Evolutionary conservation across 305 asterid genomes (phyloP).

Genomic region (Fraxinus latifolia): DNA sequence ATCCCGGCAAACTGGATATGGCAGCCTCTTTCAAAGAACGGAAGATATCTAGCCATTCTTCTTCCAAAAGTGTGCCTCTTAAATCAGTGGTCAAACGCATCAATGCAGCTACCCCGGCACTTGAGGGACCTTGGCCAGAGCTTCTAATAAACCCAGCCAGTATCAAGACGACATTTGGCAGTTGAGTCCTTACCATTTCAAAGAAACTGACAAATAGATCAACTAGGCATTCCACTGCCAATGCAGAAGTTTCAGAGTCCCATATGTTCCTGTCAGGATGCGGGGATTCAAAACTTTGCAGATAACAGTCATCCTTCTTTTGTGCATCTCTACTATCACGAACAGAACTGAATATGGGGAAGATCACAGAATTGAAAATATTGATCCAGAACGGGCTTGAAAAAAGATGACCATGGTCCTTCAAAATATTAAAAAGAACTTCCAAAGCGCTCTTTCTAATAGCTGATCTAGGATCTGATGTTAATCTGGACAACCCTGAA

Average conservation of each 20-base stretch:
- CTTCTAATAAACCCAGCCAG: slow-evolving; percentile 59
- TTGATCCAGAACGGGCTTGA: slow-evolving; percentile 65
- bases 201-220: slow-evolving; percentile 77
- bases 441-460: slow-evolving; percentile 85
- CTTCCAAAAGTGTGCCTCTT: slow-evolving; percentile 54
- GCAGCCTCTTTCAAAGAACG: slow-evolving; percentile 64
- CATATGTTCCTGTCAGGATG: slow-evolving; percentile 61
- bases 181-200: slow-evolving; percentile 59
- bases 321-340: slow-evolving; percentile 50
- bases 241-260: slow-evolving; percentile 77
- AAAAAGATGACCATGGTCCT: slow-evolving; percentile 92
- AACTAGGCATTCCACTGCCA: slow-evolving; percentile 71
- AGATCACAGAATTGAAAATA: slow-evolving; percentile 64
- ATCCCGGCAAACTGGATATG: slow-evolving; percentile 55
- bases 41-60: slow-evolving; percentile 77
- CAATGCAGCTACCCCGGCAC: slow-evolving; percentile 81
- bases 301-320: slow-evolving; percentile 37
- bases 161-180: slow-evolving; percentile 66
- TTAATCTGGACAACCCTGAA: slow-evolving; percentile 84
- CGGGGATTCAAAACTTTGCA: slow-evolving; percentile 36
- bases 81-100: slow-evolving; percentile 72
- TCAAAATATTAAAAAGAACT: slow-evolving; percentile 89
- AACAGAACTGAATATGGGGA: slow-evolving; percentile 66
- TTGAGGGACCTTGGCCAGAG: slow-evolving; percentile 80
- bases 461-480: slow-evolving; percentile 93